Evolutionary conservation across 75 land plant genomes (phyloP), one percentile per base, ranked within the genome.

Genomic region (Gnetum montanum): DNA sequence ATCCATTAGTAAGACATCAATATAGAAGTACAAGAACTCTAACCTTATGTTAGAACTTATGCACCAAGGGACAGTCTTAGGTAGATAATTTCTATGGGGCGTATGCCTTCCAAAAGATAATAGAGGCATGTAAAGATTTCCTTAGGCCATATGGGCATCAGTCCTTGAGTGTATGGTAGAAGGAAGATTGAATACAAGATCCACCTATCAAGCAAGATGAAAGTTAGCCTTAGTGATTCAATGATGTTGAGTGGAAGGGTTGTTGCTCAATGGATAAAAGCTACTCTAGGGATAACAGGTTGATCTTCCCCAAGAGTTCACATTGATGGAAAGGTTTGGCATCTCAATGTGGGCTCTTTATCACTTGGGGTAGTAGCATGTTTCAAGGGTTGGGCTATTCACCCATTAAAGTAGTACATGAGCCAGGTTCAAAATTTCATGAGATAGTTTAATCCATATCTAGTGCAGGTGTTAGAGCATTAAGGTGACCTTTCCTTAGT

Each of bases 401-500:
- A 41, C 44, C 44, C 44, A 41, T 41, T 41, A 41, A 41, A 41
- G 44, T 41, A 15, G 3, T 15, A 8, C 13, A 41, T 8, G 8
- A 15, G 3, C 3, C 16, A 18, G 16, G 44, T 15, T 41, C 13
- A 18, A 15, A 15, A 15, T 3, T 15, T 41, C 44, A 3, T n/a
- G n/a, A n/a, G n/a, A n/a, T n/a, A n/a, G n/a, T n/a, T n/a, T n/a
- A n/a, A n/a, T n/a, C n/a, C n/a, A 41, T 41, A 41, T 41, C 44
- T 41, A 8, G 10, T 41, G 16, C 8, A 4, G 44, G 44, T 8
- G 8, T n/a, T n/a, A n/a, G n/a, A n/a, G n/a, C n/a, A n/a, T n/a
- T n/a, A n/a, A n/a, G n/a, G n/a, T n/a, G n/a, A 60, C 50, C 49
- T 66, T 66, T 50, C 61, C 62, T 57, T 57, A 33, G 46, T n/a